Percentiles rank a stretch among this genome's conserved stretches.
Evolutionary conservation across 2,329 filamentous ascomycete species (phyloP).

Genomic region (Pseudogymnoascus sp.): DNA sequence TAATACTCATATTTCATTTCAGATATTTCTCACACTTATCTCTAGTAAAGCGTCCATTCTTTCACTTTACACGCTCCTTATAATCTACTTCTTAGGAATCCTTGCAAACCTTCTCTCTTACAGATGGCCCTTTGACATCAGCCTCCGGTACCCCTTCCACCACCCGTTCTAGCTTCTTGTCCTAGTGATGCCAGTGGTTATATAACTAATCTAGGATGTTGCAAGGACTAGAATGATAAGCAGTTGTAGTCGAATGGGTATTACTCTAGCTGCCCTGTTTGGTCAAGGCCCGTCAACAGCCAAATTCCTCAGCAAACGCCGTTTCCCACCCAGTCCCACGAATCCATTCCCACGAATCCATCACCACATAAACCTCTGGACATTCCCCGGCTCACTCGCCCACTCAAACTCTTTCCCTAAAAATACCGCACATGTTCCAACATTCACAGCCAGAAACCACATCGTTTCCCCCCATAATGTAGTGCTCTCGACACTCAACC

Average conservation of each 20-base stretch:
- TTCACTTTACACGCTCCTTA: not conserved
- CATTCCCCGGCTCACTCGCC: constrained; percentile 36
- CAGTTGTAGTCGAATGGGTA: not conserved
- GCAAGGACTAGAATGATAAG: too few relatives aligned
- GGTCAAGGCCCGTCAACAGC: not conserved
- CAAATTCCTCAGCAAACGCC: not conserved
- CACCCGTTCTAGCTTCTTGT: not conserved
- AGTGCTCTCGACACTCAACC: constrained; percentile 1
- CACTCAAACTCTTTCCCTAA: constrained; percentile 60
- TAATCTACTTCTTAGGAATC: not conserved
- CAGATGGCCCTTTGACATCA: not conserved
- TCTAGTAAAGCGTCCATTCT: not conserved
- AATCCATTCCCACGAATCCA: not conserved
- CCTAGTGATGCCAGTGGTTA: not conserved
- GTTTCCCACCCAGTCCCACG: constrained; percentile 3
- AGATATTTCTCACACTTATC: not conserved
- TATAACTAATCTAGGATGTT: not conserved
- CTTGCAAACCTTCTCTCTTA: not conserved
- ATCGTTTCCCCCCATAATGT: constrained; percentile 51
- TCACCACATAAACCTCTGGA: constrained; percentile 80
- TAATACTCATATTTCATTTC: not conserved
- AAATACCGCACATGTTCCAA: constrained; percentile 62
- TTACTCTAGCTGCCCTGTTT: not conserved
- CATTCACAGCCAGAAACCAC: constrained; percentile 62
- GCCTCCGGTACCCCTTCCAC: not conserved